Base-by-base conservation (phyloP, 169 alveolate species). In the Plasmodium malariae region DNA sequence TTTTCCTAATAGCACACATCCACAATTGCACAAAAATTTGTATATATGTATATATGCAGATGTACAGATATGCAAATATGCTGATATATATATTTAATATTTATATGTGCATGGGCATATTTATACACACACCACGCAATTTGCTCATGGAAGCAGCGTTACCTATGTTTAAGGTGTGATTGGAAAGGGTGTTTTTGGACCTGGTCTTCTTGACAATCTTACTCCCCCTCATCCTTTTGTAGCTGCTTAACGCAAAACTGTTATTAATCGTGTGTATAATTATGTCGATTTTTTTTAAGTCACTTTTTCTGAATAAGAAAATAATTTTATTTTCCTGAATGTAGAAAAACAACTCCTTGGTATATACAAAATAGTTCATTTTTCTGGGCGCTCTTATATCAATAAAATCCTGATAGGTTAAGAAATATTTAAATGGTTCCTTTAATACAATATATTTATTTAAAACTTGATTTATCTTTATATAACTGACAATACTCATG, bases 331-430 rank as follows among this genome's bases (percentile, higher is more conserved):
- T 80, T 26, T 80, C 90, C 43, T 80, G 70, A 43, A 80, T 80
- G 48, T 65, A 59, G 51, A 80, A 80, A 37, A 80, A 80, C 3
- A 80, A 48, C 2, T 80, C 90, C 28, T 80, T 80, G 1, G 90
- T 80, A 40, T 80, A 60, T 11, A 80, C 90, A 80, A 80, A 80
- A 67, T 49, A 80, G 19, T 32, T 65, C 5, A 49, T 71, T 45
- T 80, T 80, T 57, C 51, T 80, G 2, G 34, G 54, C 0, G 80
- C 49, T 32, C 45, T 24, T 1, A 67, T n/a, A 21, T 67, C 45
- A 2, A 67, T 11, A n/a, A 80, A 80, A 57, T 80, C 83, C 9
- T 80, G 83, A 26, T 59, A 55, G 11, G 90, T 40, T 40, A 80
- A 43, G 21, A 80, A 80, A n/a, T 65, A 63, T 28, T 51, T 65